A percentile compares a stretch with the other conserved stretches of the same genome.
These are phyloP conservation scores for Pestalotiopsis sp. DNA, from an alignment of 2,329 filamentous ascomycete genomes.

Conservation along the genomic window DNA sequence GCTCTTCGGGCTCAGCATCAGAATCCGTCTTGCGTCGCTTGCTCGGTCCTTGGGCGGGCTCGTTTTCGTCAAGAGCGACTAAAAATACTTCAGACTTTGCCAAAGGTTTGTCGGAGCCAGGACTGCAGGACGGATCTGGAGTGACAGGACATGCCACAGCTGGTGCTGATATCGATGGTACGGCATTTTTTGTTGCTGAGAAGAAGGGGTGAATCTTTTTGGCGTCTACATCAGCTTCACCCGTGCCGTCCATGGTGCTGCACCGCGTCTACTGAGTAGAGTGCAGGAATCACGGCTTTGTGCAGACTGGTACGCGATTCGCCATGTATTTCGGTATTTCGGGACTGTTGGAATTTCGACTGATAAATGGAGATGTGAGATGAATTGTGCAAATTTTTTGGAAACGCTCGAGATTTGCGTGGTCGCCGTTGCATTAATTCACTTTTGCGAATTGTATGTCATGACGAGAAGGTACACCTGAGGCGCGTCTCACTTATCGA, in stretches of 20 bases:
- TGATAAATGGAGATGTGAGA: no score
- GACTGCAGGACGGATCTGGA: conserved; percentile 34
- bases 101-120: conserved; percentile 25
- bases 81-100: conserved; percentile 12
- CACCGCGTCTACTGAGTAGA: conserved; percentile 18
- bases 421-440: neutral
- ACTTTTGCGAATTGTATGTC: neutral
- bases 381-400: no score
- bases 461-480: neutral
- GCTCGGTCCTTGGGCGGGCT: conserved; percentile 32
- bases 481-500: conserved; percentile 1
- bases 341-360: neutral
- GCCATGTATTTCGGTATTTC: neutral
- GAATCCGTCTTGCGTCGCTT: conserved; percentile 48
- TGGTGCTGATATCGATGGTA: conserved; percentile 17
- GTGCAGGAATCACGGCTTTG: neutral
- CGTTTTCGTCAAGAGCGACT: conserved; percentile 28
- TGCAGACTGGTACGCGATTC: neutral
- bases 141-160: conserved; percentile 27
- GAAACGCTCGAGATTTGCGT: neutral
- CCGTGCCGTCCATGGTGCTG: conserved; percentile 48
- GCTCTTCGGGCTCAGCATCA: conserved; percentile 22
- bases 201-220: conserved; percentile 63
- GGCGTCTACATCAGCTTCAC: conserved; percentile 23
- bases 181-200: conserved; percentile 28